Evolutionary conservation across 768 basidiomycete species (phyloP).

Genomic region (Hygrophoropsis aurantiaca): DNA sequence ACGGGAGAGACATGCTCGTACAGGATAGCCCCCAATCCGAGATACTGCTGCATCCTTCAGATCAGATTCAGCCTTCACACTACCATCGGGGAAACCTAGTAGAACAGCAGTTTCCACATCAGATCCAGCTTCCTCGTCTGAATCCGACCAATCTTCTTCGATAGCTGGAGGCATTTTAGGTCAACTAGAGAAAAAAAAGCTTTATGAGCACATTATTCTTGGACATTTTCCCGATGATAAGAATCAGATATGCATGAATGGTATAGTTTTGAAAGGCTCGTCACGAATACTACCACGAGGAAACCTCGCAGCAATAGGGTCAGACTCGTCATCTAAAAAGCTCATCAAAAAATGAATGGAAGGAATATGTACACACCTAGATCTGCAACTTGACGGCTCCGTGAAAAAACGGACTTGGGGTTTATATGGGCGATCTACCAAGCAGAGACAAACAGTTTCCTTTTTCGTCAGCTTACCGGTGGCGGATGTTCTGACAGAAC

Average conservation of each 20-base stretch:
- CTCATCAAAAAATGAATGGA: slow-evolving; percentile 40
- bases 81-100: slow-evolving; percentile 80
- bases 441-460: slow-evolving; percentile 12
- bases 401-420: slow-evolving; percentile 14
- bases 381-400: slow-evolving; percentile 5
- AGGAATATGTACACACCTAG: slow-evolving; percentile 19
- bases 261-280: slow-evolving; percentile 64
- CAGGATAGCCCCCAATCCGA: slow-evolving; percentile 87
- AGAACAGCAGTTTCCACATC: slow-evolving; percentile 72
- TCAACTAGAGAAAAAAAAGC: neutral
- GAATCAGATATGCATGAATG: slow-evolving; percentile 94
- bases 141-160: slow-evolving; percentile 79
- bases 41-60: slow-evolving; percentile 79
- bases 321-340: slow-evolving; percentile 81
- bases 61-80: slow-evolving; percentile 55
- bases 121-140: slow-evolving; percentile 59
- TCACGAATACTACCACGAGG: slow-evolving; percentile 57
- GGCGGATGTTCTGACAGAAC: no score
- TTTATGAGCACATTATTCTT: slow-evolving; percentile 12
- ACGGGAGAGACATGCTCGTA: slow-evolving; percentile 58
- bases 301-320: slow-evolving; percentile 57
- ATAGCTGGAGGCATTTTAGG: slow-evolving; percentile 39
- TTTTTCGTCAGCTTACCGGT: no score
- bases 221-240: slow-evolving; percentile 15
- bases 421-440: slow-evolving; percentile 9